Percentiles rank a stretch among this genome's conserved stretches.
These are phyloP conservation scores for Hanseniaspora hatyaiensis DNA, from an alignment of 805 yeast species.

Conservation along the genomic window DNA sequence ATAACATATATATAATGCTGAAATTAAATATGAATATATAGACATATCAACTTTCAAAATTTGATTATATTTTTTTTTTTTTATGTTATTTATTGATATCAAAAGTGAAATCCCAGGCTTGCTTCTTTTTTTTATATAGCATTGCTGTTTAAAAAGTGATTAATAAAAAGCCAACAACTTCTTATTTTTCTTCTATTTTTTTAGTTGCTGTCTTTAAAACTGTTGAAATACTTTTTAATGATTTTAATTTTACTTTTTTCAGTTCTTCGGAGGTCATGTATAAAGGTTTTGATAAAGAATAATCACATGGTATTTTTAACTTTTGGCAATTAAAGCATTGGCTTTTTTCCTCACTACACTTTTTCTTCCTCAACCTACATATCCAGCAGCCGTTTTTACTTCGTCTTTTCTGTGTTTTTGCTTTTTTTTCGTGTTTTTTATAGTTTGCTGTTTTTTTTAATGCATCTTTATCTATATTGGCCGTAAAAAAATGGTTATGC, in stretches of 20 bases:
- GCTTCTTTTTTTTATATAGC: too few relatives aligned
- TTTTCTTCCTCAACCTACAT: constrained; percentile 59
- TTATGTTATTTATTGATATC: neutral
- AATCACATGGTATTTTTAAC: constrained; percentile 48
- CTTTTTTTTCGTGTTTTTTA: neutral
- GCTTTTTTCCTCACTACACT: constrained; percentile 59
- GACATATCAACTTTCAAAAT: too few relatives aligned
- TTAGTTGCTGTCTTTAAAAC: constrained; percentile 32
- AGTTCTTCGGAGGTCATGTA: constrained; percentile 38
- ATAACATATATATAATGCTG: too few relatives aligned
- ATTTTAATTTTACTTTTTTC: constrained; percentile 39
- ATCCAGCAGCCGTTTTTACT: constrained; percentile 68
- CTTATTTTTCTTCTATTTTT: constrained; percentile 19
- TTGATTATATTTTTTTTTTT: too few relatives aligned
- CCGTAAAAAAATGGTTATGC: neutral
- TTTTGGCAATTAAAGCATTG: constrained; percentile 46
- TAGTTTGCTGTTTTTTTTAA: neutral
- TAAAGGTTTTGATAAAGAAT: constrained; percentile 38
- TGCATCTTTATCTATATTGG: neutral
- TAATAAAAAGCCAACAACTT: too few relatives aligned
- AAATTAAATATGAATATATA: neutral
- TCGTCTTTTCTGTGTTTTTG: constrained; percentile 26
- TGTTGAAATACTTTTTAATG: constrained; percentile 39
- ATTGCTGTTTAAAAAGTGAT: too few relatives aligned
- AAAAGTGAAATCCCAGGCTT: too few relatives aligned